These are phyloP conservation scores for Triticum urartu DNA, from an alignment of 176 grass and related monocot genomes.

Conservation along the genomic window DNA sequence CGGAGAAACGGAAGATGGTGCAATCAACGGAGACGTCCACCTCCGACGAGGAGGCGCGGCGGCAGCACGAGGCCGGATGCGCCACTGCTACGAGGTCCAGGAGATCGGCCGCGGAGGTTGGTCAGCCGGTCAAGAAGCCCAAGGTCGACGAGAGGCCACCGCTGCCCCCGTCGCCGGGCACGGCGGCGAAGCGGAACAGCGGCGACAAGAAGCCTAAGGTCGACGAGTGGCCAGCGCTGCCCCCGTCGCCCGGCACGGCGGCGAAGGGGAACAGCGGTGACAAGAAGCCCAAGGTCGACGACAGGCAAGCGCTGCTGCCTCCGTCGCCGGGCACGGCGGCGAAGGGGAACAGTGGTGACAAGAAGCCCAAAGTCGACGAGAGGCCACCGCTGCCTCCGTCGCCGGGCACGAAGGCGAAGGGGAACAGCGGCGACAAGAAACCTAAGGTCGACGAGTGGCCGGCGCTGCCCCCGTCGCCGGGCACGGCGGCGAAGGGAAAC, in stretches of 20 bases:
- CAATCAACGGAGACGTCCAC: not conserved
- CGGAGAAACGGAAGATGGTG: conserved; percentile 3
- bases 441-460: not conserved
- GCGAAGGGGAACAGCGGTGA: not conserved
- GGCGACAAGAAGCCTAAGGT: not conserved
- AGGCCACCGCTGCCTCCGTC: too few species aligned
- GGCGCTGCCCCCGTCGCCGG: not conserved
- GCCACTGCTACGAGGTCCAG: not conserved
- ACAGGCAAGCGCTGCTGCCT: not conserved
- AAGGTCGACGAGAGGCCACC: conserved; percentile 7
- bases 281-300: not conserved
- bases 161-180: not conserved
- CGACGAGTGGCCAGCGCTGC: not conserved
- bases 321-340: not conserved
- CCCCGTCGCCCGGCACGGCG: not conserved
- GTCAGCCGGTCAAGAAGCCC: conserved; percentile 56
- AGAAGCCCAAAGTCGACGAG: too few species aligned
- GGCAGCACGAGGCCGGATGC: not conserved
- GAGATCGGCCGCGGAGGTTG: conserved; percentile 16
- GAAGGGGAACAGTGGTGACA: not conserved
- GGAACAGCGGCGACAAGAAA: not conserved
- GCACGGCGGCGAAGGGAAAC: not conserved
- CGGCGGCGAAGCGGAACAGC: not conserved
- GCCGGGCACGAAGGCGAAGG: too few species aligned
- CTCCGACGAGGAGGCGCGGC: conserved; percentile 18